Evolutionary conservation across 148 eudicot genomes (phyloP).

Genomic region (Drosera capensis): DNA sequence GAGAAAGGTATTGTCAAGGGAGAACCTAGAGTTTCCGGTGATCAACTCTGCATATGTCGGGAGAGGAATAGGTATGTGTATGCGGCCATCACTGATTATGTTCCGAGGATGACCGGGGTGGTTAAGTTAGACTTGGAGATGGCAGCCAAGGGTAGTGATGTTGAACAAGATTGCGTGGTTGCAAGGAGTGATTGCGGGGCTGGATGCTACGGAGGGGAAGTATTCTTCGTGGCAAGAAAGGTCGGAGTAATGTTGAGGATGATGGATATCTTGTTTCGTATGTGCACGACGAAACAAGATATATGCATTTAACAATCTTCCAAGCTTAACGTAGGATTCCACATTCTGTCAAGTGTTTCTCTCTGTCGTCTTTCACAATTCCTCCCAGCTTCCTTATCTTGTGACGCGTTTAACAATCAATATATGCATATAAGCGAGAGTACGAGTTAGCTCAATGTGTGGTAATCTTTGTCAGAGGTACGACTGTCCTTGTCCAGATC

Average conservation of each 20-base stretch:
- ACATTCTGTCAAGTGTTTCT: too few species aligned
- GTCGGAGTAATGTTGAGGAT: conserved; percentile 29
- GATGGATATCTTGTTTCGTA: conserved; percentile 40
- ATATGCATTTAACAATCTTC: too few species aligned
- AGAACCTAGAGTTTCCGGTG: conserved; percentile 12
- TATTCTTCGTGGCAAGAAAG: conserved; percentile 38
- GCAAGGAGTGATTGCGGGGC: conserved; percentile 26
- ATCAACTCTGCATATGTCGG: conserved; percentile 12
- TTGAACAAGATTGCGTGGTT: conserved; percentile 21
- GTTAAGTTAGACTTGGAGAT: conserved; percentile 20
- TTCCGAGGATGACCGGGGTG: conserved; percentile 17
- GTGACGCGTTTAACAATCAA: too few species aligned
- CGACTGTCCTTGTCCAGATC: too few species aligned
- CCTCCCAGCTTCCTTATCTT: too few species aligned
- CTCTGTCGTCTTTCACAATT: too few species aligned
- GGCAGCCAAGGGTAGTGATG: too few species aligned
- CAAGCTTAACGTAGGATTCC: too few species aligned
- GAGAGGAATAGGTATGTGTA: conserved; percentile 11
- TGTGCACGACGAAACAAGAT: too few species aligned
- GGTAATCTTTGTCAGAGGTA: too few species aligned
- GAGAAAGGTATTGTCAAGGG: conserved; percentile 2
- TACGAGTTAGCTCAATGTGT: too few species aligned
- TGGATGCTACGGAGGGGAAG: conserved; percentile 43
- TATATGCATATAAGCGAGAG: too few species aligned
- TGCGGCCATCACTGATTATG: conserved; percentile 2